Evolutionary conservation across 257 asterid genomes (phyloP), one percentile per base, ranked within the genome.

Genomic region (Ligustrum vulgare): DNA sequence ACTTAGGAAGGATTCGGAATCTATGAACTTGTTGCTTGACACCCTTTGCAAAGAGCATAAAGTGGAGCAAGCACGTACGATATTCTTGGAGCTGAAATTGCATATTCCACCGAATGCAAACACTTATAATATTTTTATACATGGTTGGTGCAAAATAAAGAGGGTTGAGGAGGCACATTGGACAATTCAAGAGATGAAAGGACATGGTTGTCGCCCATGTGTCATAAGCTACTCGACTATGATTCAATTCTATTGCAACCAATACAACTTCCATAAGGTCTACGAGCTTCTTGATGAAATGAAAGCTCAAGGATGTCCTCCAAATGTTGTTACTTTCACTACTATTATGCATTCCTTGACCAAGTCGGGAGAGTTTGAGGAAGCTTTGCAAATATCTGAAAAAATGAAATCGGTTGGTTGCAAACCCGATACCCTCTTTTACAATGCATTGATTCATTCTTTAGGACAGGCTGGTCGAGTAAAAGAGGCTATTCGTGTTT

Each of bases 161-260:
- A 79, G 91, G 81, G 90, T 94, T 6, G 97, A 94, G 67, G 99
- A 92, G 85, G 98, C 99, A 31, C 86, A 88, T 28, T 94, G 97
- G 99, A 94, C 96, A 23, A 80, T 94, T 67, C 89, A 94, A 72
- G 98, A 94, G 82, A 92, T 94, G 95, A 94, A 87, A 79, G 96
- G 97, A 20, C 67, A 76, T 15, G 93, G 97, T 62, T 85, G 78
- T 76, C 84, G 69, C 51, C 98, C 98, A 8, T 91, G 96, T 56
- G 90, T 87, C 67, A 88, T 91, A 49, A 90, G 92, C 83, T 90
- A 90, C 87, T 90, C 97, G 9, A 91, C 89, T 1, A 86, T 91
- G 37, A 86, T 91, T 71, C 91, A 84, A 28, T 88, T 87, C 67
- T 89, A 92, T 78, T 92, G 98, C 80, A 80, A 66, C 1, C 84